phyloP scores from a whole-genome alignment of 257 asterid species.

The Plantago major region DNA sequence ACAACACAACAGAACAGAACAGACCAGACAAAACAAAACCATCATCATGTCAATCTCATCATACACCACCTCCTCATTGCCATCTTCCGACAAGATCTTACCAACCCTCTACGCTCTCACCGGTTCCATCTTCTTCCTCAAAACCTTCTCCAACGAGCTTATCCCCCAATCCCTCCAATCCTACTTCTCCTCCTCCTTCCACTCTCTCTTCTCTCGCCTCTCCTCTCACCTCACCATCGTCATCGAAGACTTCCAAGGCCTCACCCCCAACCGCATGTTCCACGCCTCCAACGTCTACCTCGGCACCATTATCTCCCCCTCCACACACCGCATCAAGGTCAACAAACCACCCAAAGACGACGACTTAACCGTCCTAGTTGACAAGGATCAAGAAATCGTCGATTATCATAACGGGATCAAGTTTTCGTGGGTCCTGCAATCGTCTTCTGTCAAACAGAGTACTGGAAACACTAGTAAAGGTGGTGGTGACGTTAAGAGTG shows the following conservation, averaged over 20 bases:
- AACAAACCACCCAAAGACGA: constrained; percentile 52
- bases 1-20: too few relatives aligned
- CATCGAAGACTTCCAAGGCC: constrained; percentile 62
- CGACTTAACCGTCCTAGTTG: constrained; percentile 45
- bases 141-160: constrained; percentile 47
- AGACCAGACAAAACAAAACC: too few relatives aligned
- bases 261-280: constrained; percentile 60
- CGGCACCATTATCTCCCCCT: constrained; percentile 44
- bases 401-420: constrained; percentile 32
- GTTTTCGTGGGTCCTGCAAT: constrained; percentile 48
- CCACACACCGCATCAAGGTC: constrained; percentile 51
- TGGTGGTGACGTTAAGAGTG: constrained; percentile 24
- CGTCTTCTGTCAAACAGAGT: constrained; percentile 24
- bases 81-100: constrained; percentile 37
- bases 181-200: constrained; percentile 41
- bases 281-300: constrained; percentile 48
- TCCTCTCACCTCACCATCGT: constrained; percentile 55
- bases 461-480: constrained; percentile 9
- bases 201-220: constrained; percentile 32
- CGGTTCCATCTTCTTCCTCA: constrained; percentile 45
- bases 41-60: too few relatives aligned
- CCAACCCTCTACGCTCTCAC: constrained; percentile 33
- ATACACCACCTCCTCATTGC: constrained; percentile 28
- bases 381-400: constrained; percentile 45
- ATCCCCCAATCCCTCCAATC: constrained; percentile 36